These are phyloP conservation scores for Tetrapisispora arboricola DNA, from an alignment of 805 yeast genomes.

Conservation along the genomic window DNA sequence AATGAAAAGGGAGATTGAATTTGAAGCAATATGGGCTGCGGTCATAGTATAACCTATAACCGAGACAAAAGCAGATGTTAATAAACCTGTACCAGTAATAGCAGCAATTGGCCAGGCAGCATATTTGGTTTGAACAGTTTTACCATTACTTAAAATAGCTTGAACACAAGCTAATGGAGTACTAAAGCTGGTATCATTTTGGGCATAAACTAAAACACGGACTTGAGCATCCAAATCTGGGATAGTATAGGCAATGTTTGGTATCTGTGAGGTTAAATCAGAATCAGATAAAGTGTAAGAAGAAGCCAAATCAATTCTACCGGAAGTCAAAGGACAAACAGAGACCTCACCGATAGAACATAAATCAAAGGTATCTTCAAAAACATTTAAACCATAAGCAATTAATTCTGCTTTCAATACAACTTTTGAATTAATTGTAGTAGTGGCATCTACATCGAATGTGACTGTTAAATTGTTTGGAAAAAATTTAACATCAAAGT, in stretches of 20 bases:
- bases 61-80: constrained; percentile 80
- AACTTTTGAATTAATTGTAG: constrained; percentile 66
- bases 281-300: constrained; percentile 33
- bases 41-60: constrained; percentile 83
- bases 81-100: constrained; percentile 75
- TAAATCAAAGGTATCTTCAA: constrained; percentile 45
- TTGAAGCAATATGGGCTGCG: constrained; percentile 96
- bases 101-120: constrained; percentile 97
- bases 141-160: constrained; percentile 77
- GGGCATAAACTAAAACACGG: constrained; percentile 52
- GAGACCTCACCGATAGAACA: constrained; percentile 50
- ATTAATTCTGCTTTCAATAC: constrained; percentile 54
- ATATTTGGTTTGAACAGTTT: constrained; percentile 84
- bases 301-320: constrained; percentile 66
- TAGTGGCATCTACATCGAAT: constrained; percentile 65
- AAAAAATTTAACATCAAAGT: constrained; percentile 63
- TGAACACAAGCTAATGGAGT: constrained; percentile 81
- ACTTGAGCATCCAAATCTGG: constrained; percentile 95
- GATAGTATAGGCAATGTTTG: constrained; percentile 75
- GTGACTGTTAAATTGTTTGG: constrained; percentile 55
- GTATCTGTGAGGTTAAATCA: constrained; percentile 44
- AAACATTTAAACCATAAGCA: constrained; percentile 69
- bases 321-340: constrained; percentile 79
- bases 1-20: constrained; percentile 81
- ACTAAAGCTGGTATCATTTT: constrained; percentile 33